A percentile compares a stretch with the other conserved stretches of the same genome.
phyloP scores from a whole-genome alignment of 345 rosid species.

The Salix udensis region DNA sequence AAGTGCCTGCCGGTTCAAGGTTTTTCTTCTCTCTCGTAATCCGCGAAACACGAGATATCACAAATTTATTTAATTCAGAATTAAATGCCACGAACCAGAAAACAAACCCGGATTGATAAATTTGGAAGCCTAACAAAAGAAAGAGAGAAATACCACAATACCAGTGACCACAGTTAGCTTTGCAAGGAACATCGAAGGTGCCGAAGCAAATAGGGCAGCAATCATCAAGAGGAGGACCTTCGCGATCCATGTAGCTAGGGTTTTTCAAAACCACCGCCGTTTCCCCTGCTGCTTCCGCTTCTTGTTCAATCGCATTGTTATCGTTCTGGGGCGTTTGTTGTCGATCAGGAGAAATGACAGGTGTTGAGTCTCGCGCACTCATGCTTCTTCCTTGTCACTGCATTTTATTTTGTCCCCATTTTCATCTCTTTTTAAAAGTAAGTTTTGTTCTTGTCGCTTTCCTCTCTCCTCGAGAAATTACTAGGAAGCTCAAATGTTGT shows the following conservation, averaged over 20 bases:
- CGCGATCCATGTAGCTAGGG: neutral
- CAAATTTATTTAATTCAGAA: no score
- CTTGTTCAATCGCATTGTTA: neutral
- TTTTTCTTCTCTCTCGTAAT: no score
- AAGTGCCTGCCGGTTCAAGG: no score
- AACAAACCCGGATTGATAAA: no score
- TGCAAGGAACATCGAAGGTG: slow-evolving; percentile 61
- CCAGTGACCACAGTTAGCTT: slow-evolving; percentile 86
- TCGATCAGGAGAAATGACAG: neutral
- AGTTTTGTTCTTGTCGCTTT: neutral
- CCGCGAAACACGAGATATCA: no score
- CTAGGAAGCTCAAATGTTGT: neutral
- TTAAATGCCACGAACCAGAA: no score
- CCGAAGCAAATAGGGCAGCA: slow-evolving; percentile 81
- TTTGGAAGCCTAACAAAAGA: neutral
- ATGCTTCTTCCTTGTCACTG: neutral
- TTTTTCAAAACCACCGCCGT: slow-evolving; percentile 18
- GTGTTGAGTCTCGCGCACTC: neutral
- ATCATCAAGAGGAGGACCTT: slow-evolving; percentile 68
- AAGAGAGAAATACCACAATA: slow-evolving; percentile 54
- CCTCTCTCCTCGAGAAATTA: neutral
- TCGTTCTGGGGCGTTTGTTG: neutral
- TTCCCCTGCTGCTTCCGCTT: slow-evolving; percentile 6
- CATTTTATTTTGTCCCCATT: neutral
- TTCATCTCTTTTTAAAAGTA: neutral